Percentiles rank a stretch among this genome's conserved stretches.
Conservation (phyloP, 257 asterid species). For the Nicotiana benthamiana region DNA sequence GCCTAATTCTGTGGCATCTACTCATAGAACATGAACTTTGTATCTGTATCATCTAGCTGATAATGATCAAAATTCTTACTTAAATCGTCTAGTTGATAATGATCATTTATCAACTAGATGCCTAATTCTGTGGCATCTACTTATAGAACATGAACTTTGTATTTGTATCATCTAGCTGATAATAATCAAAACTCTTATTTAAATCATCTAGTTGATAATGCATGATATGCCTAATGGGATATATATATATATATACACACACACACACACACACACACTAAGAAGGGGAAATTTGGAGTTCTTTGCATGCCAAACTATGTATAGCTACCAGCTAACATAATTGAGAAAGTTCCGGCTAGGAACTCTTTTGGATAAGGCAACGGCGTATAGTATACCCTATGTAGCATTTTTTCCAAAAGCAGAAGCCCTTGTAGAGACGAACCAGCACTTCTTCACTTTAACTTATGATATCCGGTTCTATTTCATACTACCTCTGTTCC, state of each 20-base stretch:
- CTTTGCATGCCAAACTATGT: not conserved
- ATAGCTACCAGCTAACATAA: not conserved
- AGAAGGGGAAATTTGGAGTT: not conserved
- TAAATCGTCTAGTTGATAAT: no score
- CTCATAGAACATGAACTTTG: not conserved
- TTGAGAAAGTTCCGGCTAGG: not conserved
- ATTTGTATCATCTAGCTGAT: not conserved
- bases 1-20: not conserved
- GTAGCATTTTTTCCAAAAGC: not conserved
- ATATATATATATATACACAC: no score
- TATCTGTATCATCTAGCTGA: not conserved
- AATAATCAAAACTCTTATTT: not conserved
- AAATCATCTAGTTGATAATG: not conserved
- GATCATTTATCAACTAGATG: not conserved
- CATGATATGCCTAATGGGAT: not conserved
- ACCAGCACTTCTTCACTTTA: not conserved
- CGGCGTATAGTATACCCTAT: not conserved
- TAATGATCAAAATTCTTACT: not conserved
- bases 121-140: not conserved
- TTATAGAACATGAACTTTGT: not conserved
- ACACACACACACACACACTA: no score
- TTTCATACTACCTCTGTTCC: not conserved
- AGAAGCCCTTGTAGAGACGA: not conserved
- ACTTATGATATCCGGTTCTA: not conserved
- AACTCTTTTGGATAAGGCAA: not conserved